phyloP scores from a whole-genome alignment of 2,329 filamentous ascomycete genomes.

The Pseudovirgaria hyperparasitica region DNA sequence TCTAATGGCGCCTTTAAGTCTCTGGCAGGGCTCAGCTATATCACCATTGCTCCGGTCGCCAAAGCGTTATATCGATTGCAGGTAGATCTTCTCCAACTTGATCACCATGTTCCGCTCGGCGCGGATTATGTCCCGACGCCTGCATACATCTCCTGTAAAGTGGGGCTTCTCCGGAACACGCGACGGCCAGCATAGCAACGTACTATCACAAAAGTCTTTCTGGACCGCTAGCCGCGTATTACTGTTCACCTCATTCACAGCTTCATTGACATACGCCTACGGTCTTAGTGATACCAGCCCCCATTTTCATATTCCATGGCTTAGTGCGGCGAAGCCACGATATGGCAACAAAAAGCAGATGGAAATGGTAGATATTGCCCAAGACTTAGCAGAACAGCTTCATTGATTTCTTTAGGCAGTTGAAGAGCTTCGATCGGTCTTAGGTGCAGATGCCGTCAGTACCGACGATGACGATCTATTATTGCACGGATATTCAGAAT shows the following conservation, averaged over 20 bases:
- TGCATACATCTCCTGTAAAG: too few relatives aligned
- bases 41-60: too few relatives aligned
- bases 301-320: constrained; percentile 15
- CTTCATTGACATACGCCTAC: constrained; percentile 38
- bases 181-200: too few relatives aligned
- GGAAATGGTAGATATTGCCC: constrained; percentile 29
- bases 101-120: too few relatives aligned
- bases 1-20: too few relatives aligned
- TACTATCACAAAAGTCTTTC: constrained; percentile 24
- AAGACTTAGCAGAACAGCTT: neutral
- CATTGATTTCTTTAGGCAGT: constrained; percentile 34
- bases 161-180: too few relatives aligned
- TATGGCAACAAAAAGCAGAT: constrained; percentile 40
- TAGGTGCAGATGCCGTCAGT: constrained; percentile 49
- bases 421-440: constrained; percentile 34
- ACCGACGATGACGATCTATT: constrained; percentile 52
- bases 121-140: too few relatives aligned
- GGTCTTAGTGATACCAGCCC: constrained; percentile 30
- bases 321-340: constrained; percentile 15
- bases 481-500: constrained; percentile 56
- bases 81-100: too few relatives aligned
- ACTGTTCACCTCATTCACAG: constrained; percentile 36
- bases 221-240: constrained; percentile 37
- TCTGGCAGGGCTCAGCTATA: too few relatives aligned
- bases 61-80: too few relatives aligned